Base-by-base conservation (phyloP, 1,284 basidiomycete genomes). In the Trichosporon inkin region DNA sequence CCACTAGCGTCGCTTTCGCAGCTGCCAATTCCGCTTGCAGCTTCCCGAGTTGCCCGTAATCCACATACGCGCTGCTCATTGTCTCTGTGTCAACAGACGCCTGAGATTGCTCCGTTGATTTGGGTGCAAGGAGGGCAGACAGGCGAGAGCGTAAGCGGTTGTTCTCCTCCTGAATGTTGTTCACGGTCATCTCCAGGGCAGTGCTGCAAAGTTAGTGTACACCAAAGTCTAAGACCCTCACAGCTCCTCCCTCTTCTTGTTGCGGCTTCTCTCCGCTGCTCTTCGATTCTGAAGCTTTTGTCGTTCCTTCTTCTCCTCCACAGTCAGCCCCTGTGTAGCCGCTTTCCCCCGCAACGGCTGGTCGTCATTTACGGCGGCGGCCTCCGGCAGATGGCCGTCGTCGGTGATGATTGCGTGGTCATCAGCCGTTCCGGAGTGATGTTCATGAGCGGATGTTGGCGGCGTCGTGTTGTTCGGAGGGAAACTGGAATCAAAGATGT, bases 221-320 rank as follows among this genome's bases (percentile, higher is more conserved):
- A 6, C 13, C 10, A 6, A 20, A 19, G 10, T 32, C 6, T 1
- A 8, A 10, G 13, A 7, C 67, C n/a, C 77, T 66, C 56, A 78
- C 77, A 72, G 64, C 40, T 73, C 74, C 22, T 70, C 71, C 16
- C 69, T 59, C 59, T 72, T 73, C 68, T 77, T 78, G 11, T 66
- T 66, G 22, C 77, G 59, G 55, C 72, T 75, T 55, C 67, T 64
- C 61, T 75, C 70, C 0, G 77, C 77, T 0, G 77, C 77, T 17
- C 69, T 65, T 14, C 72, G 63, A 62, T 79, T 79, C 56, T 74
- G 73, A 38, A 69, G 69, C 62, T 68, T 72, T 58, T 73, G 70
- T 20, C 69, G 64, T 35, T 67, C 68, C 64, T 71, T 76, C 67
- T 74, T 77, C 60, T 77, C 69, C 28, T 68, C 64, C 1, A 53